These are phyloP conservation scores for Citrus reticulata DNA, from an alignment of 345 rosid species.

Conservation along the genomic window DNA sequence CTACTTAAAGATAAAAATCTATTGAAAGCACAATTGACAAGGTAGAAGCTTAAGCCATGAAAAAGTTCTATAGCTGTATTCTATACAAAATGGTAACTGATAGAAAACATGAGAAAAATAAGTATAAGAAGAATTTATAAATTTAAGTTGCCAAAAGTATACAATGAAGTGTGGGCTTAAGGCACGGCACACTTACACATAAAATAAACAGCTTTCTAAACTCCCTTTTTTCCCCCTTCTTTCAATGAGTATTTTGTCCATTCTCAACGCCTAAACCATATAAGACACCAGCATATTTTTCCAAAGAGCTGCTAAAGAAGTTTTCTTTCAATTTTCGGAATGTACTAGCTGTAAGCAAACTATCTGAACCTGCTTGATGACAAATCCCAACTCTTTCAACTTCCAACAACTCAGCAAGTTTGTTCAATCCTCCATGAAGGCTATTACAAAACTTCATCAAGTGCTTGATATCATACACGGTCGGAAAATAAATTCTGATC, in stretches of 20 bases:
- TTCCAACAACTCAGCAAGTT: slow-evolving; percentile 77
- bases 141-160: slow-evolving; percentile 22
- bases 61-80: background rate
- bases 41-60: background rate
- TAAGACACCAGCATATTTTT: slow-evolving; percentile 80
- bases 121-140: slow-evolving; percentile 8
- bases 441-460: slow-evolving; percentile 87
- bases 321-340: slow-evolving; percentile 82
- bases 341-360: slow-evolving; percentile 80
- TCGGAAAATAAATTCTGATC: slow-evolving; percentile 70
- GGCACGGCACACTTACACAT: slow-evolving; percentile 14
- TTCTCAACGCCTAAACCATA: slow-evolving; percentile 90
- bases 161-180: slow-evolving; percentile 13
- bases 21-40: background rate
- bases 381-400: slow-evolving; percentile 83
- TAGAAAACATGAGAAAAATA: background rate
- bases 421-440: slow-evolving; percentile 87
- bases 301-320: slow-evolving; percentile 71
- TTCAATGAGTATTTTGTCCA: slow-evolving; percentile 40
- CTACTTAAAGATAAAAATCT: background rate
- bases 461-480: slow-evolving; percentile 74
- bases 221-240: background rate
- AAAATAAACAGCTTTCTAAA: slow-evolving; percentile 11
- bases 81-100: background rate
- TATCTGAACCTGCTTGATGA: slow-evolving; percentile 95